Percentiles rank a stretch among this genome's conserved stretches.
These are phyloP conservation scores for Mesostigma viride DNA, from an alignment of 139 green algal species.

Conservation along the genomic window DNA sequence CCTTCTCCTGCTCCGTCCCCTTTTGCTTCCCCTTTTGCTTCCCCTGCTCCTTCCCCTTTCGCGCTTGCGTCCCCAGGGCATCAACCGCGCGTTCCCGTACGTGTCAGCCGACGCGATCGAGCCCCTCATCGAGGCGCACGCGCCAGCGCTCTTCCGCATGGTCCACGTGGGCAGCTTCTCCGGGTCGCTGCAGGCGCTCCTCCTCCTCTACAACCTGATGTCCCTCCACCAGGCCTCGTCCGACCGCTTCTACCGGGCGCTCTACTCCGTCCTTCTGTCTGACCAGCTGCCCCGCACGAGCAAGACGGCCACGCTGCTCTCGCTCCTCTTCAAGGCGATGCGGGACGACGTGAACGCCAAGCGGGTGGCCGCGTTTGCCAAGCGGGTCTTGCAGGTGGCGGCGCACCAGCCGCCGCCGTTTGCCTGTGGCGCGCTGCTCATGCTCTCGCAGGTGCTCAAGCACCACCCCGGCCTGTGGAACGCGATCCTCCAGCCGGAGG, in stretches of 20 bases:
- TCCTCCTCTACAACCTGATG: conserved; percentile 81
- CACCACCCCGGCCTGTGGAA: conserved; percentile 59
- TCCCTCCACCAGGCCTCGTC: conserved; percentile 39
- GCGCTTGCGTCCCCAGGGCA: conserved; percentile 40
- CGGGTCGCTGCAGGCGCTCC: conserved; percentile 72
- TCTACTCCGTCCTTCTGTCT: conserved; percentile 69
- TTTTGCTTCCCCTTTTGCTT: not conserved
- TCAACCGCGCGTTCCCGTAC: conserved; percentile 87
- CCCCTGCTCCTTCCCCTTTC: too few relatives aligned
- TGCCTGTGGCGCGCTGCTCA: conserved; percentile 71
- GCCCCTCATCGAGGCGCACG: conserved; percentile 51
- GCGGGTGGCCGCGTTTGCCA: conserved; percentile 70
- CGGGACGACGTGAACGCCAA: conserved; percentile 55
- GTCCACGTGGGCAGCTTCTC: conserved; percentile 68
- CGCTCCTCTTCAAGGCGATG: conserved; percentile 74
- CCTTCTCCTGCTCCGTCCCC: not conserved
- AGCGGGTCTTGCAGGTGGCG: conserved; percentile 82
- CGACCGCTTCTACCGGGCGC: conserved; percentile 80
- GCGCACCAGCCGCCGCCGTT: conserved; percentile 52
- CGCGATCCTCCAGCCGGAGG: conserved; percentile 63
- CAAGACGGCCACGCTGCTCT: conserved; percentile 65
- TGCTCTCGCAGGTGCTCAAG: conserved; percentile 63
- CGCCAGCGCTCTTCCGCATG: conserved; percentile 67
- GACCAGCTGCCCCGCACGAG: conserved; percentile 22
- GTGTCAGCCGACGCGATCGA: conserved; percentile 50